These are phyloP conservation scores for Ascomycota sp. DNA, from an alignment of 2,329 filamentous ascomycete genomes.

Conservation along the genomic window DNA sequence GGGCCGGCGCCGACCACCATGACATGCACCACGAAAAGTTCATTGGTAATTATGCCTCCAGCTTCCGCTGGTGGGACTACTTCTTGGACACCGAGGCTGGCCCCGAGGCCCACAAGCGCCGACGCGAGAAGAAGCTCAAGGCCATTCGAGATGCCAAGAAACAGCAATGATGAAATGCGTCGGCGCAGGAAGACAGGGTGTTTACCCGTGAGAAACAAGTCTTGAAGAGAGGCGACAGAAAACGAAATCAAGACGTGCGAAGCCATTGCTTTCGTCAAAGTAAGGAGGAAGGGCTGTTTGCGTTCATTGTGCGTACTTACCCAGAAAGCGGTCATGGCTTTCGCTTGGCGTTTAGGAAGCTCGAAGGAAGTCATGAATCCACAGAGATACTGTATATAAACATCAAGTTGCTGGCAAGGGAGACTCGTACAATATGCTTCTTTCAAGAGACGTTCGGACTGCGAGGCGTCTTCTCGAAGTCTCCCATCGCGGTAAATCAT, in stretches of 20 bases:
- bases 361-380: conserved; percentile 10
- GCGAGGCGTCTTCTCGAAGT: too few relatives aligned
- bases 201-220: background rate
- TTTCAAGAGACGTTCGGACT: too few relatives aligned
- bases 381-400: conserved; percentile 10
- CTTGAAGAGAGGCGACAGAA: background rate
- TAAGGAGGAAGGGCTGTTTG: too few relatives aligned
- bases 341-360: conserved; percentile 10
- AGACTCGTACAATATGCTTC: too few relatives aligned
- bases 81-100: conserved; percentile 83
- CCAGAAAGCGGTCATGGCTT: conserved; percentile 6
- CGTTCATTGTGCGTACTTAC: conserved; percentile 5
- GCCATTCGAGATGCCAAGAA: conserved; percentile 43
- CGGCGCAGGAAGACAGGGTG: background rate
- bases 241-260: too few relatives aligned
- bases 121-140: conserved; percentile 57
- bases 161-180: conserved; percentile 26
- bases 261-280: too few relatives aligned
- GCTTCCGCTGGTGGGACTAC: conserved; percentile 99
- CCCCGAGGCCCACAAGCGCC: conserved; percentile 64
- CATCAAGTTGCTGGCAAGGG: too few relatives aligned
- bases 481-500: too few relatives aligned
- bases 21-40: conserved; percentile 97
- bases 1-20: conserved; percentile 93
- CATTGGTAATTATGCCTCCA: conserved; percentile 93